These are phyloP conservation scores for Thamnidium elegans DNA, from an alignment of 192 early-diverging fungal species.

Conservation along the genomic window DNA sequence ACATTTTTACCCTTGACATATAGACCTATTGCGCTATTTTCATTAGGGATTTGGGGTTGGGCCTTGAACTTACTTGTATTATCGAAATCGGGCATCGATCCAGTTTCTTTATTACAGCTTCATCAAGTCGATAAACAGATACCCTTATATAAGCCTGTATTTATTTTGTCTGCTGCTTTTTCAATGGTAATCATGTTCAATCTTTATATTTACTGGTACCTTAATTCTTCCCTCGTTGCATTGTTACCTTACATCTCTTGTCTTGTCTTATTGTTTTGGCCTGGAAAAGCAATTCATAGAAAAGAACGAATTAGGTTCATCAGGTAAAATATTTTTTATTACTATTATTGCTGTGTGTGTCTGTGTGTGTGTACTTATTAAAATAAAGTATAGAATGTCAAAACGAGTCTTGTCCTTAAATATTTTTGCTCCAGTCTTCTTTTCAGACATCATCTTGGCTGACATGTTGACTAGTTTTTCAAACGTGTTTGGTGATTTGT, in stretches of 20 bases:
- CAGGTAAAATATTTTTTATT: constrained; percentile 35
- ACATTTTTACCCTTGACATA: constrained; percentile 43
- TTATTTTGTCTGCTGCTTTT: constrained; percentile 43
- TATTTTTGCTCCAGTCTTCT: constrained; percentile 52
- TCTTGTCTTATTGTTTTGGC: constrained; percentile 44
- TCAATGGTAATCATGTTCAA: constrained; percentile 41
- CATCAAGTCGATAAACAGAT: constrained; percentile 36
- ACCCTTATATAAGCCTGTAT: constrained; percentile 42
- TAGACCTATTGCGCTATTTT: constrained; percentile 46
- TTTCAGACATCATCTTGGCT: constrained; percentile 85
- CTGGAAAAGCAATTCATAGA: constrained; percentile 43
- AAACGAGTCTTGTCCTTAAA: constrained; percentile 48
- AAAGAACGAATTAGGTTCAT: constrained; percentile 54
- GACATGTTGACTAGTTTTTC: constrained; percentile 96
- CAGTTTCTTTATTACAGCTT: constrained; percentile 37
- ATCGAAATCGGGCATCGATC: constrained; percentile 42
- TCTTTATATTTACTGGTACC: constrained; percentile 47
- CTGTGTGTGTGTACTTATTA: too few relatives aligned
- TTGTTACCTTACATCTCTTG: constrained; percentile 43
- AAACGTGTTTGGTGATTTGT: constrained; percentile 82
- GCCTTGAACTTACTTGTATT: constrained; percentile 52
- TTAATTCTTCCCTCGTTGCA: constrained; percentile 33
- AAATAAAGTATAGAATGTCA: constrained; percentile 40
- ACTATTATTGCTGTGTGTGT: not conserved
- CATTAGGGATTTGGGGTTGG: constrained; percentile 61